A percentile compares a stretch with the other conserved stretches of the same genome.
Conservation (phyloP, 164 flowering plant species). For the Vitis cinerea region DNA sequence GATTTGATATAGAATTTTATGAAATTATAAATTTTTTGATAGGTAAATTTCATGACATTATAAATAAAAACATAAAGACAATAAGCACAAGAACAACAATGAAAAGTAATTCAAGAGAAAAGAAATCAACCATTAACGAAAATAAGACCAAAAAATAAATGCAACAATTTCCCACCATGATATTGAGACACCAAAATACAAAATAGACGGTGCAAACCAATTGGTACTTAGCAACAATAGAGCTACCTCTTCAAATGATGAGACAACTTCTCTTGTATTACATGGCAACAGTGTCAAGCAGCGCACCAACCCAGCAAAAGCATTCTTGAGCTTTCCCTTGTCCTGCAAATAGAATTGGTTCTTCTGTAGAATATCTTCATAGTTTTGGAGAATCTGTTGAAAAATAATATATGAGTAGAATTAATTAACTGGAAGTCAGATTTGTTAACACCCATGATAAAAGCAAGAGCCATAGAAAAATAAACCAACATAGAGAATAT, state of each 20-base stretch:
- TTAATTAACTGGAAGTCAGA: no score
- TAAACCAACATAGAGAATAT: background rate
- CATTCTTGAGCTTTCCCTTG: constrained; percentile 59
- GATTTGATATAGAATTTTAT: no score
- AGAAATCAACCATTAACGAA: no score
- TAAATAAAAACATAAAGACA: no score
- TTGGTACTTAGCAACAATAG: constrained; percentile 1
- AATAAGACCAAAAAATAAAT: no score
- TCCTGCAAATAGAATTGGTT: constrained; percentile 66
- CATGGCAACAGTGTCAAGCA: constrained; percentile 75
- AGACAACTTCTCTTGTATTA: constrained; percentile 28
- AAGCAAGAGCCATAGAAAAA: background rate
- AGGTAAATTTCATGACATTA: no score
- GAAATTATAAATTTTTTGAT: no score
- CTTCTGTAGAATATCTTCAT: constrained; percentile 62
- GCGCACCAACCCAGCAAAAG: constrained; percentile 61
- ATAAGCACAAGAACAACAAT: no score
- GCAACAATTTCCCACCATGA: no score
- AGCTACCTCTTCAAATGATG: constrained; percentile 48
- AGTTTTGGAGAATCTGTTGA: constrained; percentile 73
- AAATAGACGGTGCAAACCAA: background rate
- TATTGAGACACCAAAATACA: background rate
- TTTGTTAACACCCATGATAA: background rate
- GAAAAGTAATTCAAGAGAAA: no score
- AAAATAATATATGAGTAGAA: background rate